A percentile compares a stretch with the other conserved stretches of the same genome.
Evolutionary conservation across 805 yeast genomes (phyloP).

Genomic region (Yarrowia alimentaria): DNA sequence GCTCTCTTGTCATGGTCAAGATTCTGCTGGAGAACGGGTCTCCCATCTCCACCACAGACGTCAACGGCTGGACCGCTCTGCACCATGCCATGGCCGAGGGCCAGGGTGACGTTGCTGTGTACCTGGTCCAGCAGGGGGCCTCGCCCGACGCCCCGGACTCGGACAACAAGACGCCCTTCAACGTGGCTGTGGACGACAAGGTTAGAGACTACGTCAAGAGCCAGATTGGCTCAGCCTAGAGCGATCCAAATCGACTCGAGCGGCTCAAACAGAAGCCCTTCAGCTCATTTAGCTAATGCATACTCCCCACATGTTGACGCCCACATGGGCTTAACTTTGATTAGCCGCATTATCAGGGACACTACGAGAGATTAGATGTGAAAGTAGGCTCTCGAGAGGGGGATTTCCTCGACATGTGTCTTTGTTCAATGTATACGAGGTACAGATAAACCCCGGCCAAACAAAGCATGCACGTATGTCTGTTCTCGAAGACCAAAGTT

Average conservation of each 20-base stretch:
- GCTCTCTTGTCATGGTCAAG: conserved; percentile 57
- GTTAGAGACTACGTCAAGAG: conserved; percentile 39
- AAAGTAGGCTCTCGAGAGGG: too few relatives aligned
- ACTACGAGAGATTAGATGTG: too few relatives aligned
- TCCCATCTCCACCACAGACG: conserved; percentile 67
- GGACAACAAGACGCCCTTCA: conserved; percentile 55
- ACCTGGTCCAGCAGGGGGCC: conserved; percentile 65
- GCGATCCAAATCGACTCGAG: not conserved
- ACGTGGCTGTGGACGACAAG: conserved; percentile 56
- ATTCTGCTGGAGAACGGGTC: conserved; percentile 54
- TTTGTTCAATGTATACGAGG: too few relatives aligned
- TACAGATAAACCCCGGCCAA: too few relatives aligned
- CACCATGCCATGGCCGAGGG: conserved; percentile 94
- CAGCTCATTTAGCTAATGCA: not conserved
- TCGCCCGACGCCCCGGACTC: conserved; percentile 48
- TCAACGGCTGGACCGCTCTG: conserved; percentile 77
- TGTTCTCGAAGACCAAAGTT: too few relatives aligned
- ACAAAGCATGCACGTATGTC: too few relatives aligned
- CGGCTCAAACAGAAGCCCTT: not conserved
- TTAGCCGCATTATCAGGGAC: too few relatives aligned
- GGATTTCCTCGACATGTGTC: too few relatives aligned
- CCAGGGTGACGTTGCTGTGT: conserved; percentile 68
- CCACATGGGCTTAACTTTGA: too few relatives aligned
- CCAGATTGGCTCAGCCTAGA: not conserved
- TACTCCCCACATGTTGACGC: too few relatives aligned